Conservation (phyloP, 371 early-diverging fungal genomes). For the Chytridiales sp. region DNA sequence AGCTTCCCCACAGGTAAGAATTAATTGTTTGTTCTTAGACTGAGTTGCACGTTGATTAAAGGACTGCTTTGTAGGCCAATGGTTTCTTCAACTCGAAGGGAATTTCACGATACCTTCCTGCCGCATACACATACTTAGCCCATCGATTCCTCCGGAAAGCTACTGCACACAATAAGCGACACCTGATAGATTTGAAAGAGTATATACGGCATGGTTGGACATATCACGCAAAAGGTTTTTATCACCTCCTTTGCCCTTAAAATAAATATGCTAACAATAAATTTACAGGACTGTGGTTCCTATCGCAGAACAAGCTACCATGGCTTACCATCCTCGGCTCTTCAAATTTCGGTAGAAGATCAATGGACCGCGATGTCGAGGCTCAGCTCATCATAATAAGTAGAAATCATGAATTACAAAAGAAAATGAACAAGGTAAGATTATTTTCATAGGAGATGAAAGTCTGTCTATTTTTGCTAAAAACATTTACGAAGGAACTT, state of each 20-base stretch:
- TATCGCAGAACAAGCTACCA: constrained; percentile 34
- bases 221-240: constrained; percentile 81
- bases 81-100: constrained; percentile 89
- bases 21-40: not conserved
- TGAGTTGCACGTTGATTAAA: not conserved
- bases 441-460: no score
- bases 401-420: constrained; percentile 53
- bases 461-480: no score
- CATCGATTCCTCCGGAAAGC: constrained; percentile 51
- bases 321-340: constrained; percentile 84
- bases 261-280: not conserved
- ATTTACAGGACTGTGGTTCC: constrained; percentile 31
- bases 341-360: constrained; percentile 89
- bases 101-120: constrained; percentile 81
- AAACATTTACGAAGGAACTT: no score
- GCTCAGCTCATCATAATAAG: constrained; percentile 78
- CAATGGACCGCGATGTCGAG: constrained; percentile 86
- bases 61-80: constrained; percentile 74
- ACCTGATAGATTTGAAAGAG: constrained; percentile 47
- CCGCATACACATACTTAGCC: constrained; percentile 84
- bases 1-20: constrained; percentile 79
- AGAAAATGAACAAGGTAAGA: constrained; percentile 59
- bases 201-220: constrained; percentile 83
- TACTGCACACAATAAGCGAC: no score
- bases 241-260: not conserved